Evolutionary conservation across 306 rosid species (phyloP), one percentile per base, ranked within the genome.

Genomic region (Malus fusca): DNA sequence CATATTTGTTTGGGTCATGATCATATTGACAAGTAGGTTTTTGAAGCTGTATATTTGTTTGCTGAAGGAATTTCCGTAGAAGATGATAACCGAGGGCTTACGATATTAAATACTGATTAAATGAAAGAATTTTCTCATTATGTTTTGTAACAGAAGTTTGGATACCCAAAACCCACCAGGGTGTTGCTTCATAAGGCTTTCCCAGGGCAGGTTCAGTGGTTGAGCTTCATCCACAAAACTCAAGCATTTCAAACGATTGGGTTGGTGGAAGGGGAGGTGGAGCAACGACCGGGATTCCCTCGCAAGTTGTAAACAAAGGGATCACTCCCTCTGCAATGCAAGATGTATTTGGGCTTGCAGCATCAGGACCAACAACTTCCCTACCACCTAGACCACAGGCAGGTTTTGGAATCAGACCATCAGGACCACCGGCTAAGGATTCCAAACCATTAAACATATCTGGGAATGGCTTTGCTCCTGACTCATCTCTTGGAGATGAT

Each of bases 401-500:
- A 76, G 77, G 83, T 69, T 67, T 91, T 80, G 88, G 81, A 53
- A 62, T 78, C 40, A 83, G 67, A 69, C 66, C 90, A 58, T 78
- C 87, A 43, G 89, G 87, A 70, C 85, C 85, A 75, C 68, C 66
- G n/a, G 79, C 82, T 72, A 85, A 75, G 80, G 90, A 87, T 68
- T 73, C 95, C 66, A 87, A 86, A 78, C 23, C 78, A 13, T 44
- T 18, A 52, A 76, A 69, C 69, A 33, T 80, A 71, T 85, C 98
- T 71, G 89, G 79, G 42, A 96, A 90, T 62, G 98, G 92, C 62
- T 79, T 82, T 84, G 74, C 90, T 86, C 71, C 93, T 28, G 79
- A 83, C 80, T 77, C 93, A 53, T 68, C 85, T 82, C 88, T 92
- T 74, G 96, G 92, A 81, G 92, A 89, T 80, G 96, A 88, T 80